Evolutionary conservation across 2,329 filamentous ascomycete species (phyloP), one percentile per base, ranked within the genome.

Genomic region (Cladophialophora psammophila): DNA sequence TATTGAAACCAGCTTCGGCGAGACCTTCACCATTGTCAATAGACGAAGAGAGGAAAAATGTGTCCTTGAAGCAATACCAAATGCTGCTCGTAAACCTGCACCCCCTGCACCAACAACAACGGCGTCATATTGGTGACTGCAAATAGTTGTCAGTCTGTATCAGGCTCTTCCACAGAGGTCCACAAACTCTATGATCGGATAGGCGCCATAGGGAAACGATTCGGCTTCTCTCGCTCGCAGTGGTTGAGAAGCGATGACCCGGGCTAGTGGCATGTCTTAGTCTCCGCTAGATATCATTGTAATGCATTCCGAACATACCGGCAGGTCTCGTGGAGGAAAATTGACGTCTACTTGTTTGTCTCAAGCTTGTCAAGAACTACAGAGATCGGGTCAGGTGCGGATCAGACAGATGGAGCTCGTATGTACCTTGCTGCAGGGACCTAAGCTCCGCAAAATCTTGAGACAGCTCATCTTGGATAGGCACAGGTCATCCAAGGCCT

Each of bases 211-310:
- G 75, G 97, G 87, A 78, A 92, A 92, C 56, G 92, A 90, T 71
- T 92, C 92, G 36, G 94, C 94, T 85, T 97, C 94, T 85, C 96
- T 97, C 65, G 94, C 95, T 80, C 93, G 90, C 72, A 98, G 86
- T 73, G 92, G 92, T 74, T 89, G 88, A 81, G 91, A 94, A 75
- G 91, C 89, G 79, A 96, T 91, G 79, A 98, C 92, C 80, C 91
- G 90, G 77, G 93, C 92, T 93, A 75, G 15, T 52, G 65, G 70
- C 50, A 53, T n/a, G 13, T 54, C 20, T 53, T 20, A 36, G 48
- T 54, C 12, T 61, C 45, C 31, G 34, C 5, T 40, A 13, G 36
- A 13, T 12, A 26, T 36, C 31, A 26, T 12, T 6, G n/a, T 31
- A 18, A 38, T 1, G 13, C 4, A 18, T 54, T 32, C 57, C 20